A percentile compares a stretch with the other conserved stretches of the same genome.
These are phyloP conservation scores for Cruciata laevipes DNA, from an alignment of 257 asterid species.

Conservation along the genomic window DNA sequence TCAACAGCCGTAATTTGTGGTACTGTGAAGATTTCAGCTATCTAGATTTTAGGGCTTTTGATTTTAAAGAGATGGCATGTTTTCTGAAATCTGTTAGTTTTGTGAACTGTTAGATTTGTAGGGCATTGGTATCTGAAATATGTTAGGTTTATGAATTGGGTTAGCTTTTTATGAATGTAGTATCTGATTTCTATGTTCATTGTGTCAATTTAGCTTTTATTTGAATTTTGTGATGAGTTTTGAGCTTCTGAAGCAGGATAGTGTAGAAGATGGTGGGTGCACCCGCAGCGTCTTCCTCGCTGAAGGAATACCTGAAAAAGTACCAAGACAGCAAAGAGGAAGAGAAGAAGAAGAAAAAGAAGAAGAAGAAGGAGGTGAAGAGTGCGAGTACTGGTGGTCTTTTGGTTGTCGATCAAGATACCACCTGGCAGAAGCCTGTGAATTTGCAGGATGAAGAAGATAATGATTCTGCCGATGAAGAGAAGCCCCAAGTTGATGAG, in stretches of 20 bases:
- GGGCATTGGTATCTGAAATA: background rate
- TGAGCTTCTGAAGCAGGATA: slow-evolving; percentile 1
- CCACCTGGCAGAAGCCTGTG: slow-evolving; percentile 74
- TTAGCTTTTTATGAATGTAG: background rate
- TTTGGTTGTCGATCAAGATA: slow-evolving; percentile 71
- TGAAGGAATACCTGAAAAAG: slow-evolving; percentile 67
- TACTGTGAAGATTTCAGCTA: slow-evolving; percentile 1
- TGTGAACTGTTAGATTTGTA: too few species aligned
- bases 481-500: slow-evolving; percentile 75
- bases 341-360: slow-evolving; percentile 54
- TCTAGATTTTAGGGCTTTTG: background rate
- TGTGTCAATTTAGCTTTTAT: background rate
- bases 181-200: background rate
- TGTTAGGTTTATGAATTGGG: background rate
- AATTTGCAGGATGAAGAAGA: slow-evolving; percentile 51
- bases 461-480: slow-evolving; percentile 62
- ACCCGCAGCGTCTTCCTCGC: slow-evolving; percentile 42
- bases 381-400: slow-evolving; percentile 43
- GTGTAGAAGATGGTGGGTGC: slow-evolving; percentile 34
- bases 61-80: background rate
- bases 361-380: slow-evolving; percentile 39
- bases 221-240: background rate
- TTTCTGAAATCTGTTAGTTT: background rate
- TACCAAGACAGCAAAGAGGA: slow-evolving; percentile 49
- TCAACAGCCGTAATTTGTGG: background rate